A percentile compares a stretch with the other conserved stretches of the same genome.
Conservation (phyloP, 306 rosid genomes). For the Alnus glutinosa region DNA sequence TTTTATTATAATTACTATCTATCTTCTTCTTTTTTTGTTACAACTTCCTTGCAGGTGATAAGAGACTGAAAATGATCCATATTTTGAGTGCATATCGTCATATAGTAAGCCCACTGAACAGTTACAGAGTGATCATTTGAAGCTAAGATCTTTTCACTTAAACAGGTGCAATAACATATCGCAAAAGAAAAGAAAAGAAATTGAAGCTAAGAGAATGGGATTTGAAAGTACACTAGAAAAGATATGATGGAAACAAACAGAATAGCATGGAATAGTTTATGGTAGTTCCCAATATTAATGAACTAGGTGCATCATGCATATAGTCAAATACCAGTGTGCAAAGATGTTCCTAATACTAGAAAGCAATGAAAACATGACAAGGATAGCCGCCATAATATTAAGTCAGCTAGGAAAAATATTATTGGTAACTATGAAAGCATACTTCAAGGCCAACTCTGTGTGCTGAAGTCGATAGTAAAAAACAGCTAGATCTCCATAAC, state of each 20-base stretch:
- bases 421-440: slow-evolving; percentile 38
- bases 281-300: neutral
- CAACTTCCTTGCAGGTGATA: slow-evolving; percentile 1
- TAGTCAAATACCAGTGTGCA: neutral
- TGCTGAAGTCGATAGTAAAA: slow-evolving; percentile 98
- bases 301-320: neutral
- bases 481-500: slow-evolving; percentile 98
- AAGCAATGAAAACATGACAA: slow-evolving; percentile 15
- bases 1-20: neutral
- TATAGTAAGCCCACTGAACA: neutral
- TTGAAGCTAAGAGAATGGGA: neutral
- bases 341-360: neutral
- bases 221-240: neutral
- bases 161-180: neutral
- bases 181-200: neutral
- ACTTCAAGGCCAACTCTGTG: slow-evolving; percentile 96
- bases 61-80: neutral
- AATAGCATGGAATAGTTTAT: neutral
- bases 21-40: neutral
- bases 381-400: slow-evolving; percentile 11
- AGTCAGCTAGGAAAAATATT: slow-evolving; percentile 11
- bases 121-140: neutral
- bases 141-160: neutral
- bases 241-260: neutral
- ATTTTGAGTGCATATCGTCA: neutral